Percentiles rank a stretch among this genome's conserved stretches.
These are phyloP conservation scores for Oleoguttula mirabilis DNA, from an alignment of 495 filamentous ascomycete species.

Conservation along the genomic window DNA sequence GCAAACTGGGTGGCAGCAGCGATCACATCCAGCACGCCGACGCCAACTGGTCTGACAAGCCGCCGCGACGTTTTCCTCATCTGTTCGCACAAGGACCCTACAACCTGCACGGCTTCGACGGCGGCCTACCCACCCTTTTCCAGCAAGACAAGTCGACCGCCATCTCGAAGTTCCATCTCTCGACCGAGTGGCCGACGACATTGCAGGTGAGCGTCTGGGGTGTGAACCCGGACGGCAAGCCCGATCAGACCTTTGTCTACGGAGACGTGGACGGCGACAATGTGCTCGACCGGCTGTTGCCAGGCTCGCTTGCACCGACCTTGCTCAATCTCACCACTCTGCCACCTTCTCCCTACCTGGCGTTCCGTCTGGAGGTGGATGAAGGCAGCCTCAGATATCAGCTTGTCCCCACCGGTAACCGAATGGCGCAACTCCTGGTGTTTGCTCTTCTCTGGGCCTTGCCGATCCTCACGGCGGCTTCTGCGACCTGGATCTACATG, in stretches of 20 bases:
- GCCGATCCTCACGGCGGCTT: slow-evolving; percentile 37
- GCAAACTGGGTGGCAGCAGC: no score
- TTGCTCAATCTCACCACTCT: slow-evolving; percentile 48
- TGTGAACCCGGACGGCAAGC: slow-evolving; percentile 51
- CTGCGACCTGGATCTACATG: slow-evolving; percentile 48
- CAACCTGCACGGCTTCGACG: slow-evolving; percentile 57
- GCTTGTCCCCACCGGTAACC: slow-evolving; percentile 41
- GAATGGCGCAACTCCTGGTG: slow-evolving; percentile 42
- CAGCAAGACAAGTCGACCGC: slow-evolving; percentile 39
- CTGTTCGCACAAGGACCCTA: slow-evolving; percentile 52
- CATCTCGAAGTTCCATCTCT: slow-evolving; percentile 43
- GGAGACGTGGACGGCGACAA: slow-evolving; percentile 49
- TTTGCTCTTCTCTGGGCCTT: slow-evolving; percentile 46
- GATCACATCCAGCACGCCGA: no score
- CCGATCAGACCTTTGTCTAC: slow-evolving; percentile 44
- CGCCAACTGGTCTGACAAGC: no score
- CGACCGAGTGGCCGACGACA: slow-evolving; percentile 51
- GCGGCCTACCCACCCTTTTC: slow-evolving; percentile 46
- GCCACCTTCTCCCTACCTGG: slow-evolving; percentile 42
- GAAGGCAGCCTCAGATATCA: slow-evolving; percentile 42
- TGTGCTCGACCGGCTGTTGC: slow-evolving; percentile 52
- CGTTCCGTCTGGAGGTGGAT: slow-evolving; percentile 43
- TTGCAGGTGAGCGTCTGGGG: slow-evolving; percentile 58
- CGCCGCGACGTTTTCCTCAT: no score
- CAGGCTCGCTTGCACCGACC: slow-evolving; percentile 41